Evolutionary conservation across 2,329 filamentous ascomycete genomes (phyloP).

Genomic region (Pyrenophora graminea): DNA sequence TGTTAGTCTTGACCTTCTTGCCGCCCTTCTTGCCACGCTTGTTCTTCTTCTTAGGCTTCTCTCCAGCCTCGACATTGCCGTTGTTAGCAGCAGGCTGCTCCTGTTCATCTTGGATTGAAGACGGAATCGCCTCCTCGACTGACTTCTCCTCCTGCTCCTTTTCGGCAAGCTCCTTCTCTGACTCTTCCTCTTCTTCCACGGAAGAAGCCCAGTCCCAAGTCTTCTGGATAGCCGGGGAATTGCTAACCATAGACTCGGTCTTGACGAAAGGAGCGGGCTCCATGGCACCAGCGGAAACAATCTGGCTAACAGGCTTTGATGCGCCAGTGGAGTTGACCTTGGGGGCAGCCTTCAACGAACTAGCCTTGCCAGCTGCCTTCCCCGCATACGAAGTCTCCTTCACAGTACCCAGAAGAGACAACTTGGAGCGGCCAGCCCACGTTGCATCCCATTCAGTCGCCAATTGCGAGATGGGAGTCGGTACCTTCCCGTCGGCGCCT

Average conservation of each 20-base stretch:
- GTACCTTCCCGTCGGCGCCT: background rate
- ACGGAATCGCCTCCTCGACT: background rate
- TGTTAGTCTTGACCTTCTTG: background rate
- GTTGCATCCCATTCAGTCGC: background rate
- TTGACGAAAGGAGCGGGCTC: background rate
- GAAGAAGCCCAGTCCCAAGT: background rate
- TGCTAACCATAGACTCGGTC: too few species aligned
- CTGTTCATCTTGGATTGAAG: background rate
- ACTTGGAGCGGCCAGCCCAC: background rate
- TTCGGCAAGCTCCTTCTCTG: background rate
- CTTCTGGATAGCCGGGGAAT: too few species aligned
- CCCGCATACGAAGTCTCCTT: too few species aligned
- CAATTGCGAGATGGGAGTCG: background rate
- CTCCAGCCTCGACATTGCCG: background rate
- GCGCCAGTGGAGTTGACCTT: background rate
- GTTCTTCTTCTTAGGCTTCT: background rate
- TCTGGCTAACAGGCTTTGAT: background rate
- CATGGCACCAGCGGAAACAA: background rate
- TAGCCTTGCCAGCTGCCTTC: too few species aligned
- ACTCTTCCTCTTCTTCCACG: background rate
- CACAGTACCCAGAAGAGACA: too few species aligned
- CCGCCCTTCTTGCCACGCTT: slow-evolving; percentile 1
- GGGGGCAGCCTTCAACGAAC: background rate
- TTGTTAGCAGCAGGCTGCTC: background rate
- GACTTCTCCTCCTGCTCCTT: background rate